Conservation (phyloP, 2,329 filamentous ascomycete genomes). For the Diplodia intermedia region DNA sequence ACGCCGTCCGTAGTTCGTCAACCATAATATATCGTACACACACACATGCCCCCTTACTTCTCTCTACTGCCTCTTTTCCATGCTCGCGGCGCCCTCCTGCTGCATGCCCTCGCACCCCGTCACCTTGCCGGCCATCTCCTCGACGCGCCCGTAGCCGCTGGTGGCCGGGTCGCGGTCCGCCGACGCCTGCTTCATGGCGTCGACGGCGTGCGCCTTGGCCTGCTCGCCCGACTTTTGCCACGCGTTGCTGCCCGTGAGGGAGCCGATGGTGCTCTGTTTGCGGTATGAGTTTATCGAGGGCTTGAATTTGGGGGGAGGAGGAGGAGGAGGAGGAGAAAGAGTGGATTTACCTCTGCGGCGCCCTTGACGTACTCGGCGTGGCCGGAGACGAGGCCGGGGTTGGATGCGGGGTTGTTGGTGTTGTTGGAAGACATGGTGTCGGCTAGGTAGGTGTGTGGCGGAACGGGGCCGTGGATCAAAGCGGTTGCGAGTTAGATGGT, state of each 20-base stretch:
- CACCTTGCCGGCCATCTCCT: constrained; percentile 68
- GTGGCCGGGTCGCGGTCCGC: constrained; percentile 61
- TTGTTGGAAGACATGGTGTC: constrained; percentile 13
- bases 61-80: constrained; percentile 32
- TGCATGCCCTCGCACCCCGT: constrained; percentile 75
- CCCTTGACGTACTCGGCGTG: constrained; percentile 75
- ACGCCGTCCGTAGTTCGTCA: background rate
- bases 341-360: constrained; percentile 63
- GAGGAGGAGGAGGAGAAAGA: background rate
- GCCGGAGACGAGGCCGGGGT: constrained; percentile 62
- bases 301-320: too few species aligned
- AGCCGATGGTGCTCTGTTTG: constrained; percentile 64
- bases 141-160: constrained; percentile 67
- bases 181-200: constrained; percentile 67
- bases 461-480: background rate
- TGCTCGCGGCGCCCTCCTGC: constrained; percentile 64
- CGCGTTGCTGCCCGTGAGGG: constrained; percentile 65
- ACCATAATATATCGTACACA: background rate
- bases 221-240: constrained; percentile 70
- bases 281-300: background rate
- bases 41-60: too few species aligned
- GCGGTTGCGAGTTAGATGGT: background rate
- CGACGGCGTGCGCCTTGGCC: constrained; percentile 68
- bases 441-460: too few species aligned
- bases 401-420: constrained; percentile 15